Conservation (phyloP, 2,329 filamentous ascomycete genomes). For the Teratosphaeria epicoccoides region DNA sequence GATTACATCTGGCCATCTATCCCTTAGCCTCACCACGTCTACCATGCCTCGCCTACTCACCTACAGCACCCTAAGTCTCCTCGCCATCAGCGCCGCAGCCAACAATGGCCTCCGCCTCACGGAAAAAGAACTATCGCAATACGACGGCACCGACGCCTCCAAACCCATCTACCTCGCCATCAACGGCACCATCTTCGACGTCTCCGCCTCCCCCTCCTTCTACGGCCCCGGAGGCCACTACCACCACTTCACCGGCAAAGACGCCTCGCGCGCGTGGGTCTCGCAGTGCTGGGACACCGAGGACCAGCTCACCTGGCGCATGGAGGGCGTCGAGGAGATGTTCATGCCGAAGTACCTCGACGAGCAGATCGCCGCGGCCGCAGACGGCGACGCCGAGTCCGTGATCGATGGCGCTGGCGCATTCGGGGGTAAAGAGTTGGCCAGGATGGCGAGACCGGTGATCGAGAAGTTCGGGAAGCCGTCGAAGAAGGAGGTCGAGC, state of each 20-base stretch:
- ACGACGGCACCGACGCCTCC: conserved; percentile 16
- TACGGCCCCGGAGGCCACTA: conserved; percentile 24
- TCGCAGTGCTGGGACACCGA: conserved; percentile 23
- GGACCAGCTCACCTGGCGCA: conserved; percentile 18
- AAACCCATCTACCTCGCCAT: conserved; percentile 23
- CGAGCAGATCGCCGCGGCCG: conserved; percentile 15
- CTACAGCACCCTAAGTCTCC: background rate
- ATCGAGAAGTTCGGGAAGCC: conserved; percentile 18
- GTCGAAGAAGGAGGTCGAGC: conserved; percentile 9
- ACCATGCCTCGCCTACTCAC: background rate
- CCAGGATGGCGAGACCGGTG: conserved; percentile 16
- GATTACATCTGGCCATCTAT: background rate
- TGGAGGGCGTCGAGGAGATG: conserved; percentile 19
- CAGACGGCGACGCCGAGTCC: conserved; percentile 6
- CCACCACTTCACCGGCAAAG: conserved; percentile 20
- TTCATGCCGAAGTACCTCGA: conserved; percentile 21
- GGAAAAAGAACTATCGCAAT: conserved; percentile 15
- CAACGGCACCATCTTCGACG: conserved; percentile 24
- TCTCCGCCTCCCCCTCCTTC: conserved; percentile 18
- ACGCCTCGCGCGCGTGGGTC: conserved; percentile 23
- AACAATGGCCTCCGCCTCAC: conserved; percentile 4
- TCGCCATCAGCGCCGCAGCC: background rate
- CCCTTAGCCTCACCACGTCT: background rate
- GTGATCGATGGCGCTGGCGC: conserved; percentile 5
- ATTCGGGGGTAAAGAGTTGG: conserved; percentile 6